These are phyloP conservation scores for Ormosia semicastrata DNA, from an alignment of 306 rosid species.

Conservation along the genomic window DNA sequence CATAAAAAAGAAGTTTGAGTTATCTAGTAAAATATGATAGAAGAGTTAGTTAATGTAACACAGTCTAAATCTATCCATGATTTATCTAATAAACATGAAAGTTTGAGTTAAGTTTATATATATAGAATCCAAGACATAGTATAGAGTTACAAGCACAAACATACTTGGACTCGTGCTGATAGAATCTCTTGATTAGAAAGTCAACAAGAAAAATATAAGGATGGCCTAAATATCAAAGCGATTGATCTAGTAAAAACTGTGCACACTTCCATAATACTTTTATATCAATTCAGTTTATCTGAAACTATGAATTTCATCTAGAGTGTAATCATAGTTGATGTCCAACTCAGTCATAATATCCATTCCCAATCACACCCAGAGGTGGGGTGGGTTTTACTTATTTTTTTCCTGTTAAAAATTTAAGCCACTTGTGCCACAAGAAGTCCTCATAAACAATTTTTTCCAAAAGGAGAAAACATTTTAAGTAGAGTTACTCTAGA, in stretches of 20 bases:
- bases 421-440: conserved; percentile 37
- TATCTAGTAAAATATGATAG: no score
- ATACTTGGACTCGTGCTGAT: neutral
- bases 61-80: neutral
- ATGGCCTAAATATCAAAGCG: neutral
- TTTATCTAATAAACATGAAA: neutral
- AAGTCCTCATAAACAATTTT: conserved; percentile 80
- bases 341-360: neutral
- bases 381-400: neutral
- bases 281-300: neutral
- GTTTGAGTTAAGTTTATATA: neutral
- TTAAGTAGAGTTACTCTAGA: conserved; percentile 78
- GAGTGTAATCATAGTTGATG: neutral
- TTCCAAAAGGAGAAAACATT: no score
- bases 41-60: conserved; percentile 34
- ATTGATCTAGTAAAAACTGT: neutral
- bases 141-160: neutral
- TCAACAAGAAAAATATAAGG: neutral
- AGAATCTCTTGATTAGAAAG: neutral
- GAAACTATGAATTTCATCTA: neutral
- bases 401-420: neutral
- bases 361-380: neutral
- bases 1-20: no score
- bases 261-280: neutral
- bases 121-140: neutral